A percentile compares a stretch with the other conserved stretches of the same genome.
Evolutionary conservation across 2,329 filamentous ascomycete genomes (phyloP).

Genomic region (Fusarium graminum): DNA sequence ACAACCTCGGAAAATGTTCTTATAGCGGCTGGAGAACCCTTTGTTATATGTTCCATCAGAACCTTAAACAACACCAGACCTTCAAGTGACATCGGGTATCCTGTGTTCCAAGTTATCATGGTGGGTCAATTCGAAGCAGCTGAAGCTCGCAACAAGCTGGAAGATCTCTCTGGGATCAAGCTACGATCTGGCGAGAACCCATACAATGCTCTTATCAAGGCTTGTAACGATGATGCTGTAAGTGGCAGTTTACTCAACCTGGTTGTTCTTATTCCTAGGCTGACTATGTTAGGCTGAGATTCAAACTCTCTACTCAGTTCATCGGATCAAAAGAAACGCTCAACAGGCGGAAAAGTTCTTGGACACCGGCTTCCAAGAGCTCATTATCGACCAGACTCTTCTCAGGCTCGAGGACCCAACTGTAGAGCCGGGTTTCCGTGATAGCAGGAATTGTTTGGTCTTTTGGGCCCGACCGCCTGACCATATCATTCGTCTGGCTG

Average conservation of each 20-base stretch:
- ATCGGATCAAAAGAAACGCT: slow-evolving; percentile 80
- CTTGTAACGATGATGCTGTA: slow-evolving; percentile 76
- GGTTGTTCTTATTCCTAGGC: not conserved
- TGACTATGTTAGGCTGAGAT: slow-evolving; percentile 68
- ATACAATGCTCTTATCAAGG: slow-evolving; percentile 78
- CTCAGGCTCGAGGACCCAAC: slow-evolving; percentile 74
- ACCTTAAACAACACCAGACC: not conserved
- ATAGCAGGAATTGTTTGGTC: slow-evolving; percentile 84
- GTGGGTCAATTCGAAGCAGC: slow-evolving; percentile 43
- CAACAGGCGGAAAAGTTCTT: slow-evolving; percentile 83
- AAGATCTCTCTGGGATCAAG: slow-evolving; percentile 66
- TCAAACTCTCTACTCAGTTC: slow-evolving; percentile 77
- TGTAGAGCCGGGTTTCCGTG: slow-evolving; percentile 76
- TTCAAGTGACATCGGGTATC: not conserved
- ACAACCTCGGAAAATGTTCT: slow-evolving; percentile 8
- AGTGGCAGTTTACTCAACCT: slow-evolving; percentile 38
- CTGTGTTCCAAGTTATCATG: slow-evolving; percentile 21
- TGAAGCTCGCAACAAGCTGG: slow-evolving; percentile 63
- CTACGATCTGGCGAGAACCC: slow-evolving; percentile 74
- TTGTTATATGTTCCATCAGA: not conserved
- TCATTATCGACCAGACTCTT: slow-evolving; percentile 82
- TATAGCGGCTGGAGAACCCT: slow-evolving; percentile 11
- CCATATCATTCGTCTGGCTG: slow-evolving; percentile 76
- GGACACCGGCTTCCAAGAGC: slow-evolving; percentile 73
- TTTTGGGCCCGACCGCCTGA: slow-evolving; percentile 89